These are phyloP conservation scores for Aspergillus campestris DNA, from an alignment of 495 filamentous ascomycete species.

Conservation along the genomic window DNA sequence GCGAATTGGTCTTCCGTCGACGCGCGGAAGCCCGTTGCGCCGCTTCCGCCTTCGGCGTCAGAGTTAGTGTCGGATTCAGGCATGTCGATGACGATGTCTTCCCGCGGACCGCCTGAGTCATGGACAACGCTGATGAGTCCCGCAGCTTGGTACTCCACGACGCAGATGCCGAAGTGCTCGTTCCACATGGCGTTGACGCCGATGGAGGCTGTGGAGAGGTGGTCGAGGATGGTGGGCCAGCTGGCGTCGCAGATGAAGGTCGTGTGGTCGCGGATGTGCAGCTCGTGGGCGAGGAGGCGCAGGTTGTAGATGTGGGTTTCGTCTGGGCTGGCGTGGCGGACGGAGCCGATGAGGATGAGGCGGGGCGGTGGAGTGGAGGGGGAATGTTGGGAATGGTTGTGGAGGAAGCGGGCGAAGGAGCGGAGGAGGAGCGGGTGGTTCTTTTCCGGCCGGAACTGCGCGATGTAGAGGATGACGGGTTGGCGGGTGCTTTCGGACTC, in stretches of 20 bases:
- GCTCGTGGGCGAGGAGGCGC: constrained; percentile 77
- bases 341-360: constrained; percentile 78
- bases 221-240: constrained; percentile 75
- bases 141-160: constrained; percentile 96
- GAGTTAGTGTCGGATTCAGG: no score
- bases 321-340: constrained; percentile 70
- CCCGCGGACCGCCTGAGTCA: constrained; percentile 80
- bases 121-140: constrained; percentile 88
- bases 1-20: constrained; percentile 70
- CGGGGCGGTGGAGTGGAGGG: constrained; percentile 16
- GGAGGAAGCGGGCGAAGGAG: constrained; percentile 68
- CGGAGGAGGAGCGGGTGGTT: constrained; percentile 80
- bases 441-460: constrained; percentile 95
- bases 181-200: constrained; percentile 99
- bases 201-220: constrained; percentile 63
- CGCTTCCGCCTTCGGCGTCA: constrained; percentile 39
- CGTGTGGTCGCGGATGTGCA: constrained; percentile 71
- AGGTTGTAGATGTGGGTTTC: constrained; percentile 86
- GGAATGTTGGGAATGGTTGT: constrained; percentile 42
- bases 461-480: constrained; percentile 77
- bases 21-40: constrained; percentile 80
- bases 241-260: constrained; percentile 82
- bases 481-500: constrained; percentile 59
- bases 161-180: constrained; percentile 97
- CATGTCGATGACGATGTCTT: constrained; percentile 80